Evolutionary conservation across 2,329 filamentous ascomycete species (phyloP), one percentile per base, ranked within the genome.

Genomic region (Xenoacremonium recifei): DNA sequence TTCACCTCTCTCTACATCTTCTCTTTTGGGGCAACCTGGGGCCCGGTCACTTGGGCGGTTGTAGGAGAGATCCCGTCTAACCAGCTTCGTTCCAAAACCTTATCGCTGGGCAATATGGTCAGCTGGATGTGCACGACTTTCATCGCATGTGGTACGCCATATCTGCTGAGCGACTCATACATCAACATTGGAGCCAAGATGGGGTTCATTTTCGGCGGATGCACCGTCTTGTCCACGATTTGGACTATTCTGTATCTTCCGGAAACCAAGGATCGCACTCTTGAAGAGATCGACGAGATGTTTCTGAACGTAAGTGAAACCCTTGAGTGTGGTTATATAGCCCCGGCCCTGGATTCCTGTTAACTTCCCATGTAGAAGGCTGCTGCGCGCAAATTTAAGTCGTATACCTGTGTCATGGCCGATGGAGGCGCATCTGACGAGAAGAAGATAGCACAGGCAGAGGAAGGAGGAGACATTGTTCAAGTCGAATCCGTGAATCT

Each of bases 151-250:
- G 23, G 23, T 18, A 38, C 16, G 4, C 52, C 55, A 4, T 52
- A 52, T 20, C 44, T 52, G 6, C 52, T 57, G 29, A 58, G 55
- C 31, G 51, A 51, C 3, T 50, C 55, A 27, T 40, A 52, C 17
- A 47, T 44, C 2, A 64, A 70, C 40, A 52, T 70, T 2, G 59
- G 61, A 7, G 64, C 61, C 2, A 68, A 68, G 45, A 60, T 64
- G 7, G 53, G 58, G 1, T 69, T 69, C 43, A 62, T 69, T 15
- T 70, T 68, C 42, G 64, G 60, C 4, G 62, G 54, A 1, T 42
- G 64, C 5, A 48, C 53, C 23, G 43, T 62, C 16, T 18, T 62
- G 16, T 57, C 45, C 19, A 51, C 55, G 6, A 44, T 61, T n/a
- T 66, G 56, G 39, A 23, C 68, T 6, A 53, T 54, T 50, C 55